Evolutionary conservation across 2,329 filamentous ascomycete species (phyloP).

Genomic region (Hymenotorrendiella dingleyae): DNA sequence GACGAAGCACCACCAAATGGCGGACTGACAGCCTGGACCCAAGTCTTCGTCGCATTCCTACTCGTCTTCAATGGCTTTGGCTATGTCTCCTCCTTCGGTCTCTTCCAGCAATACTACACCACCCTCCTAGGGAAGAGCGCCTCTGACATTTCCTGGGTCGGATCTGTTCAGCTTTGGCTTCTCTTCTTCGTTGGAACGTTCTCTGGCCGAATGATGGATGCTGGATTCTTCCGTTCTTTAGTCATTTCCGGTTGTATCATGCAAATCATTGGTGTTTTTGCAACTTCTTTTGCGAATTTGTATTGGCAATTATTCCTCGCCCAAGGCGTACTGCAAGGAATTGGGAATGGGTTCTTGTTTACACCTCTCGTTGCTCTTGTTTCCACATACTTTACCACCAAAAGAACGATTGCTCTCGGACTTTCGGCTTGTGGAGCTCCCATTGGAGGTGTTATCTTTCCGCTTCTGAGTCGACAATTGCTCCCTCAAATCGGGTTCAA

Average conservation of each 20-base stretch:
- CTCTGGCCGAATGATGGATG: slow-evolving; percentile 25
- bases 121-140: slow-evolving; percentile 24
- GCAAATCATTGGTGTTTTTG: slow-evolving; percentile 35
- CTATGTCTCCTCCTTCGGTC: slow-evolving; percentile 31
- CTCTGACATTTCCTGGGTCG: slow-evolving; percentile 38
- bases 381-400: slow-evolving; percentile 37
- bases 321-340: slow-evolving; percentile 37
- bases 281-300: slow-evolving; percentile 33
- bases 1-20: not conserved
- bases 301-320: slow-evolving; percentile 41
- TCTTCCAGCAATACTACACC: slow-evolving; percentile 37
- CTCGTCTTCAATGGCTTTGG: slow-evolving; percentile 8
- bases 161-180: slow-evolving; percentile 35
- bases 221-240: slow-evolving; percentile 33
- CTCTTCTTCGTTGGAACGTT: slow-evolving; percentile 34
- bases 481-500: slow-evolving; percentile 36
- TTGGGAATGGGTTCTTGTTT: slow-evolving; percentile 38
- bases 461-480: slow-evolving; percentile 37
- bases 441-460: slow-evolving; percentile 40
- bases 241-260: slow-evolving; percentile 27
- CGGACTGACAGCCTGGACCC: not conserved
- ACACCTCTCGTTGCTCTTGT: slow-evolving; percentile 35
- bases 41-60: not conserved
- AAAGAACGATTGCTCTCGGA: slow-evolving; percentile 34
- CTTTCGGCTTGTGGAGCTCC: slow-evolving; percentile 34